Percentiles rank a stretch among this genome's conserved stretches.
phyloP scores from a whole-genome alignment of 768 basidiomycete species.

The Boletus insuetus region DNA sequence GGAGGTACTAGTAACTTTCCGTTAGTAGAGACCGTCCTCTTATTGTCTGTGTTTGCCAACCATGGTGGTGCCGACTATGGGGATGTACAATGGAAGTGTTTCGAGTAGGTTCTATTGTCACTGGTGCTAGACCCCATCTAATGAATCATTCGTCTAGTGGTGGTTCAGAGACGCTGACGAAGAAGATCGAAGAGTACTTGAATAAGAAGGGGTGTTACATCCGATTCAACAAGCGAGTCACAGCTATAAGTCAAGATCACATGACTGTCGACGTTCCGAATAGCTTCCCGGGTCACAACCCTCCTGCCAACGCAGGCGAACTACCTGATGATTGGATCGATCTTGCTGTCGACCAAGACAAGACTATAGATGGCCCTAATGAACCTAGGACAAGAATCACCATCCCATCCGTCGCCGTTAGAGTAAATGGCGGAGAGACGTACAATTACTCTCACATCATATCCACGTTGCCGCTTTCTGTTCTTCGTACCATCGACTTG shows the following conservation, averaged over 20 bases:
- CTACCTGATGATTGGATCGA: not conserved
- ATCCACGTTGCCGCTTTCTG: conserved; percentile 2
- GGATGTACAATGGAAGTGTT: conserved; percentile 6
- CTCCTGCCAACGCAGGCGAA: not conserved
- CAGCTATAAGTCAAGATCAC: not conserved
- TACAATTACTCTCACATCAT: conserved; percentile 8
- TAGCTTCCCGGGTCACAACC: too few relatives aligned
- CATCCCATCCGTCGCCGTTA: conserved; percentile 4
- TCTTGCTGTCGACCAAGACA: not conserved
- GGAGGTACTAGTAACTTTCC: not conserved
- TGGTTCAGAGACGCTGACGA: conserved; percentile 4
- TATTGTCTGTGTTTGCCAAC: not conserved
- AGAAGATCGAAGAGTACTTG: not conserved
- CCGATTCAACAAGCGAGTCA: conserved; percentile 2
- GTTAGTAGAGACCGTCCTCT: not conserved
- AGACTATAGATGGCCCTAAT: not conserved
- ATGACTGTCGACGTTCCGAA: not conserved
- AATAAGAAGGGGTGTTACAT: not conserved
- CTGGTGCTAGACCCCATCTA: not conserved
- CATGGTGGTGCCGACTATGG: not conserved
- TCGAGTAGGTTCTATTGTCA: conserved; percentile 2
- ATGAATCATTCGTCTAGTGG: not conserved
- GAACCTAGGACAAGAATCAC: not conserved
- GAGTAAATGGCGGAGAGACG: conserved; percentile 7
- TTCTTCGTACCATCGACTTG: conserved; percentile 6